These are phyloP conservation scores for Fusarium pininemorale DNA, from an alignment of 2,329 filamentous ascomycete species.

Conservation along the genomic window DNA sequence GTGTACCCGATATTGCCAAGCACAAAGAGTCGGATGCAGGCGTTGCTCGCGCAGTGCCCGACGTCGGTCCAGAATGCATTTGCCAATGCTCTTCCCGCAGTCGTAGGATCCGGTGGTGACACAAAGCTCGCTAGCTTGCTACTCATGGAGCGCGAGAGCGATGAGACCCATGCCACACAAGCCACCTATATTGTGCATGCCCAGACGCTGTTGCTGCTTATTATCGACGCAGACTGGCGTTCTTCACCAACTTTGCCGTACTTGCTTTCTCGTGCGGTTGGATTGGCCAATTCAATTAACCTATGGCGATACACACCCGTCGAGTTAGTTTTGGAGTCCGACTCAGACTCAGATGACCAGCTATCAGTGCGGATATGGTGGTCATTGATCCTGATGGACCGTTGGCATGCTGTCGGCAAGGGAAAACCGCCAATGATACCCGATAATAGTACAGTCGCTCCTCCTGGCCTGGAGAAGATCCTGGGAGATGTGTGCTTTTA, in stretches of 20 bases:
- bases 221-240: slow-evolving; percentile 68
- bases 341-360: slow-evolving; percentile 71
- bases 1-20: slow-evolving; percentile 72
- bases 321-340: slow-evolving; percentile 60
- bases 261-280: slow-evolving; percentile 72
- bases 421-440: slow-evolving; percentile 70
- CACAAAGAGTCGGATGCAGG: slow-evolving; percentile 64
- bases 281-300: slow-evolving; percentile 71
- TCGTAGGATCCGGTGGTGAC: slow-evolving; percentile 52
- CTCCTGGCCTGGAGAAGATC: slow-evolving; percentile 66
- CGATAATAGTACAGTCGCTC: slow-evolving; percentile 67
- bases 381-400: slow-evolving; percentile 75
- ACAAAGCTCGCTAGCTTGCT: slow-evolving; percentile 57
- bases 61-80: slow-evolving; percentile 70
- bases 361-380: slow-evolving; percentile 75
- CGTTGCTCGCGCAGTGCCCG: slow-evolving; percentile 65
- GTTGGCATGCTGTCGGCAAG: slow-evolving; percentile 76
- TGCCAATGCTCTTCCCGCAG: slow-evolving; percentile 68
- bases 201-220: slow-evolving; percentile 72
- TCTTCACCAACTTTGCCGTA: slow-evolving; percentile 58
- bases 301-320: slow-evolving; percentile 58
- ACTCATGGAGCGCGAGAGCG: slow-evolving; percentile 62
- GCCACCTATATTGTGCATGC: slow-evolving; percentile 66
- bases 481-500: slow-evolving; percentile 72
- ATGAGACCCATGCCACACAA: slow-evolving; percentile 49